Conservation (phyloP, 140 eudicot genomes). For the Cichorium intybus region DNA sequence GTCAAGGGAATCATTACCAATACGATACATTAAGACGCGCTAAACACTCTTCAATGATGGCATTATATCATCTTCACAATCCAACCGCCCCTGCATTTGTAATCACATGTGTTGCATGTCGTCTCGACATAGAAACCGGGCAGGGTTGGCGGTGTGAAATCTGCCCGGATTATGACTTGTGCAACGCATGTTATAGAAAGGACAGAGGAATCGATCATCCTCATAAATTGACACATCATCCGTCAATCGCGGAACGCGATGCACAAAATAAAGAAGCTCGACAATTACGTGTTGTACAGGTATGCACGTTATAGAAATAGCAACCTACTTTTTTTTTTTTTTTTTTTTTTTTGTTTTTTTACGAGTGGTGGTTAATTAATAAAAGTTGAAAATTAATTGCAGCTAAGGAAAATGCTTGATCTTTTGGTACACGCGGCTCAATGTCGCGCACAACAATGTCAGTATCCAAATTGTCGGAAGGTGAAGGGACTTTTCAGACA, state of each 20-base stretch:
- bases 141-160: conserved; percentile 98
- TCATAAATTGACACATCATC: conserved; percentile 75
- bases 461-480: conserved; percentile 81
- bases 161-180: conserved; percentile 87
- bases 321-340: neutral
- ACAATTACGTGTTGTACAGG: conserved; percentile 78
- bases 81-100: conserved; percentile 96
- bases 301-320: conserved; percentile 18
- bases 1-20: conserved; percentile 92
- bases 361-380: neutral
- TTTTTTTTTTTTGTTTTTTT: neutral
- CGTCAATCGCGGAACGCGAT: conserved; percentile 77
- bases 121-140: conserved; percentile 86
- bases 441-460: conserved; percentile 70
- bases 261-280: conserved; percentile 96
- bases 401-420: conserved; percentile 94
- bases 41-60: conserved; percentile 97
- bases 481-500: conserved; percentile 97
- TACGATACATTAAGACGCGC: conserved; percentile 93
- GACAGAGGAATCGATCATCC: conserved; percentile 81
- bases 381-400: conserved; percentile 22
- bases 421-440: conserved; percentile 93
- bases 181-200: conserved; percentile 73
- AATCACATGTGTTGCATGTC: conserved; percentile 55
- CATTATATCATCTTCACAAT: conserved; percentile 90